Conservation (phyloP, 257 asterid species). For the Fraxinus pennsylvanica region DNA sequence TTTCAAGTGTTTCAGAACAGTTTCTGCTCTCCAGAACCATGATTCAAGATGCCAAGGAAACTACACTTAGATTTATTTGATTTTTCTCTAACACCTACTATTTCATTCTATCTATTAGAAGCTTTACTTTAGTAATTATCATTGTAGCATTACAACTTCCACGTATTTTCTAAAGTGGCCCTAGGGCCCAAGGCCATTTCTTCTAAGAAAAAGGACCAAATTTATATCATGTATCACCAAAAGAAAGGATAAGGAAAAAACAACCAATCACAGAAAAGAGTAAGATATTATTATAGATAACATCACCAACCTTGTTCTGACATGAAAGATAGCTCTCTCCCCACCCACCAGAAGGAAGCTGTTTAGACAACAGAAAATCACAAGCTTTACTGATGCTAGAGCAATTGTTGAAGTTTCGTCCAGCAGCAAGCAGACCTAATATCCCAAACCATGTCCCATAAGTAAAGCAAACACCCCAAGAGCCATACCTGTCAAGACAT, state of each 20-base stretch:
- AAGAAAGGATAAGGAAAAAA: constrained; percentile 5
- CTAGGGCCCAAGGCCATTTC: neutral
- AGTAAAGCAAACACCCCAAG: constrained; percentile 97
- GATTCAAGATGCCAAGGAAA: neutral
- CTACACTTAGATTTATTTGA: neutral
- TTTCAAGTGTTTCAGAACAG: neutral
- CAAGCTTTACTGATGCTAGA: constrained; percentile 79
- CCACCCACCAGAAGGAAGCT: constrained; percentile 95
- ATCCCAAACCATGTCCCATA: constrained; percentile 95
- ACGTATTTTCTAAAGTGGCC: neutral
- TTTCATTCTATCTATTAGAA: neutral
- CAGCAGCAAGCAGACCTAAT: constrained; percentile 84
- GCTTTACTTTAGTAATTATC: neutral
- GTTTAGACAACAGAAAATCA: constrained; percentile 83
- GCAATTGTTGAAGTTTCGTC: constrained; percentile 61
- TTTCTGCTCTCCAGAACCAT: neutral
- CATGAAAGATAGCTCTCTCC: constrained; percentile 97
- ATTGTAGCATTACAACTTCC: constrained; percentile 7
- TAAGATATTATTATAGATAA: neutral
- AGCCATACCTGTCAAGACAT: constrained; percentile 75
- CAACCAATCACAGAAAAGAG: neutral
- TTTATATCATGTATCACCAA: constrained; percentile 7
- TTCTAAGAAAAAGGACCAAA: neutral
- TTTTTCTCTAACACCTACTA: neutral
- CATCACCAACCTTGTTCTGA: constrained; percentile 71